These are phyloP conservation scores for Penicillium malachiteum DNA, from an alignment of 495 filamentous ascomycete genomes.

Conservation along the genomic window DNA sequence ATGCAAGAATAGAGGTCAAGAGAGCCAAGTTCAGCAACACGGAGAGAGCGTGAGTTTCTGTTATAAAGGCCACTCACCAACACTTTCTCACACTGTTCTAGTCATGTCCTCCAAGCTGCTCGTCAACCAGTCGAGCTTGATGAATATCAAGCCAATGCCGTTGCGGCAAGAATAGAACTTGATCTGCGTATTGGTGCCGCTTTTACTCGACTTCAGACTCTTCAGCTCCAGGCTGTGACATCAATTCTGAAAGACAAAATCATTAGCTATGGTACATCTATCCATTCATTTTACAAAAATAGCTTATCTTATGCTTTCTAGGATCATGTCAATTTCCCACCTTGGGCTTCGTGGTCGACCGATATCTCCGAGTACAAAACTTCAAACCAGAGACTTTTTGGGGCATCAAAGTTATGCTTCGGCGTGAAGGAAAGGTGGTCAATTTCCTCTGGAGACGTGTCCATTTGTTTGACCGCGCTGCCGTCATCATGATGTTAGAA, in stretches of 20 bases:
- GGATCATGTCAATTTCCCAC: slow-evolving; percentile 97
- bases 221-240: slow-evolving; percentile 66
- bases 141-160: slow-evolving; percentile 82
- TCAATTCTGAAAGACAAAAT: slow-evolving; percentile 58
- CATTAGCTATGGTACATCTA: slow-evolving; percentile 77
- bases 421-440: slow-evolving; percentile 74
- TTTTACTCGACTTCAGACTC: slow-evolving; percentile 87
- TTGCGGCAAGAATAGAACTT: slow-evolving; percentile 85
- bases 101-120: slow-evolving; percentile 83
- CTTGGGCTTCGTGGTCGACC: slow-evolving; percentile 92
- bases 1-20: slow-evolving; percentile 72
- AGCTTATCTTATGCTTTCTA: slow-evolving; percentile 35
- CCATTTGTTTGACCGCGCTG: slow-evolving; percentile 83
- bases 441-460: slow-evolving; percentile 81
- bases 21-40: slow-evolving; percentile 94
- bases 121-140: slow-evolving; percentile 74
- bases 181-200: slow-evolving; percentile 88
- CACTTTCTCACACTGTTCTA: slow-evolving; percentile 6
- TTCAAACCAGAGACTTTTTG: slow-evolving; percentile 94
- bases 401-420: slow-evolving; percentile 81
- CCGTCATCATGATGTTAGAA: slow-evolving; percentile 80
- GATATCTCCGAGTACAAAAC: slow-evolving; percentile 87
- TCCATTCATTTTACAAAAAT: neutral
- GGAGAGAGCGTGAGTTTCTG: slow-evolving; percentile 70
- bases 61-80: neutral